Percentiles rank a stretch among this genome's conserved stretches.
phyloP scores from a whole-genome alignment of 108 stramenopile species.

The Epipyxis sp. region DNA sequence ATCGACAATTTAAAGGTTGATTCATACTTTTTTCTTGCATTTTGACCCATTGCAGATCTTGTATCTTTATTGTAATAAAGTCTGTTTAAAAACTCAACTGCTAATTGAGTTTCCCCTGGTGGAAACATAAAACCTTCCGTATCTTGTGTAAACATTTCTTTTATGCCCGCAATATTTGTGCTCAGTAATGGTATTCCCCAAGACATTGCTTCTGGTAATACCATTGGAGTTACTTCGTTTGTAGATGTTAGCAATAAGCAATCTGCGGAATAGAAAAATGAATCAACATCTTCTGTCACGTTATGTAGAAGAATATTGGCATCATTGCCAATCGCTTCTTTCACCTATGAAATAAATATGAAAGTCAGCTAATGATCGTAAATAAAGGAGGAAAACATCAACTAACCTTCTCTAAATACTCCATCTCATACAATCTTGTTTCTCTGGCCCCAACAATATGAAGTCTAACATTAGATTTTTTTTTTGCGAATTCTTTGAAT shows the following conservation, averaged over 20 bases:
- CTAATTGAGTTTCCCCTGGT: neutral
- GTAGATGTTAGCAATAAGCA: neutral
- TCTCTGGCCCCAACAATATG: neutral
- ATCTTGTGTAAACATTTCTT: constrained; percentile 12
- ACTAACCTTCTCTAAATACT: constrained; percentile 6
- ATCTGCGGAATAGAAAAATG: neutral
- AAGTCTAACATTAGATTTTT: neutral
- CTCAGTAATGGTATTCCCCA: constrained; percentile 12
- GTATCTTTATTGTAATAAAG: neutral
- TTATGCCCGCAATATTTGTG: constrained; percentile 16
- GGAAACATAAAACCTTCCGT: constrained; percentile 1
- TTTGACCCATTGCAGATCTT: neutral
- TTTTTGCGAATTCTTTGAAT: neutral
- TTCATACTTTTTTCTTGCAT: neutral
- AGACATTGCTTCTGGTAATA: neutral
- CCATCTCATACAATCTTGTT: constrained; percentile 9
- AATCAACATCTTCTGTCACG: constrained; percentile 10
- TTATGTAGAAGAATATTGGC: neutral
- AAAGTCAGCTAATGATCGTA: too few relatives aligned
- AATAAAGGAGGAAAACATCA: too few relatives aligned
- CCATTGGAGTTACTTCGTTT: constrained; percentile 21
- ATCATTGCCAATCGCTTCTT: neutral
- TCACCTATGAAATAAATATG: too few relatives aligned
- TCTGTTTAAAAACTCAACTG: neutral
- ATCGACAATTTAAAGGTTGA: neutral